These are phyloP conservation scores for Blastobotrys arbuscula DNA, from an alignment of 1,139 yeast genomes.

Conservation along the genomic window DNA sequence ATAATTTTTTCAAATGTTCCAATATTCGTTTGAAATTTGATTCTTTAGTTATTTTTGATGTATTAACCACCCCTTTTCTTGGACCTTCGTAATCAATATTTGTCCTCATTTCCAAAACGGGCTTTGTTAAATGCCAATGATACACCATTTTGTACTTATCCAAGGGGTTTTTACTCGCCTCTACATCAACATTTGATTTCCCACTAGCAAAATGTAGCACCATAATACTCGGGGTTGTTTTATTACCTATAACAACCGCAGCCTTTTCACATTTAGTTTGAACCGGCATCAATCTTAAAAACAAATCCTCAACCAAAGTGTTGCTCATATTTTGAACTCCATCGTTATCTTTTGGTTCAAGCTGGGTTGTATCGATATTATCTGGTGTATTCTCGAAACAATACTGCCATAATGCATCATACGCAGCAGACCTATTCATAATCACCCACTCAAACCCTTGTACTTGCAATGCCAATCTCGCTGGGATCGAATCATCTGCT, in stretches of 20 bases:
- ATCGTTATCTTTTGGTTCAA: not conserved
- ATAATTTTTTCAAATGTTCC: not conserved
- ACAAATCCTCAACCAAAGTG: conserved; percentile 9
- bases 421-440: conserved; percentile 73
- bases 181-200: conserved; percentile 56
- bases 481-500: conserved; percentile 46
- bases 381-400: conserved; percentile 6
- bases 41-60: not conserved
- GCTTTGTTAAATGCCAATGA: conserved; percentile 43
- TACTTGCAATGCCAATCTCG: conserved; percentile 52
- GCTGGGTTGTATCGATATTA: not conserved
- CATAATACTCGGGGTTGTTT: conserved; percentile 65
- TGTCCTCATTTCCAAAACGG: conserved; percentile 59
- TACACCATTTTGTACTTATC: conserved; percentile 52
- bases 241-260: conserved; percentile 73
- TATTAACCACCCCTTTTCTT: not conserved
- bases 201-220: conserved; percentile 56
- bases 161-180: conserved; percentile 41
- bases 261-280: conserved; percentile 57
- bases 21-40: not conserved
- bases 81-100: conserved; percentile 52
- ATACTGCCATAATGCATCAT: conserved; percentile 54
- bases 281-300: conserved; percentile 51
- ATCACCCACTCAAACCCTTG: conserved; percentile 80
- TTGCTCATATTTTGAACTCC: not conserved